Evolutionary conservation across 805 yeast genomes (phyloP), one percentile per base, ranked within the genome.

Genomic region (Saturnispora serradocipensis): DNA sequence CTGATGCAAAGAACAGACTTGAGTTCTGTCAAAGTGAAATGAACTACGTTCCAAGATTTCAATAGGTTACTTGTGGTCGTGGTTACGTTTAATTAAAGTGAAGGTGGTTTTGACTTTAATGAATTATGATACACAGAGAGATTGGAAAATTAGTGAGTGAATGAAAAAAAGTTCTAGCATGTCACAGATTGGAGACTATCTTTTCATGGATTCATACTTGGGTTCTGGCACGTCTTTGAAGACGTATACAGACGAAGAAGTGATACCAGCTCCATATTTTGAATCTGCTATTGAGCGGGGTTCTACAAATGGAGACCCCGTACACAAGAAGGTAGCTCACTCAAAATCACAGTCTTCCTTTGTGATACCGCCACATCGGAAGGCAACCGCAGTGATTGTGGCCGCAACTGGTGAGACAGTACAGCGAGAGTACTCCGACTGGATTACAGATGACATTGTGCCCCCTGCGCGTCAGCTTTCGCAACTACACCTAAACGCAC

Each of bases 331-430:
- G 24, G 24, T 47, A 20, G 5, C 32, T 24, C 52, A 49, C 46
- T 46, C 47, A 54, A 62, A 50, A 46, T 61, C 55, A 45, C 54
- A 20, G 4, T 54, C 59, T 15, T 46, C 54, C 24, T 53, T 56
- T 44, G 34, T 53, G 25, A 53, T 54, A 35, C 44, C 40, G 3
- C 54, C 54, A 20, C 53, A 53, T 27, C 56, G 70, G 39, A 58
- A 59, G 51, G 59, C 71, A 36, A 72, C 79, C 0, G 71, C 70
- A 27, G 72, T 75, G n/a, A 50, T 72, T 22, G 74, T 72, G 22
- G 74, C 80, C 0, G 70, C 70, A 24, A 72, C 79, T 0, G 79
- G 77, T 1, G 69, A 66, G 52, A 63, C 69, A 49, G 46, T 65
- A 16, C 58, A 58, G 54, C 56, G 63, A 56, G 54, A 58, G 22